Conservation (phyloP, 2,329 filamentous ascomycete species). For the Chrysoporthe deuterocubensis region DNA sequence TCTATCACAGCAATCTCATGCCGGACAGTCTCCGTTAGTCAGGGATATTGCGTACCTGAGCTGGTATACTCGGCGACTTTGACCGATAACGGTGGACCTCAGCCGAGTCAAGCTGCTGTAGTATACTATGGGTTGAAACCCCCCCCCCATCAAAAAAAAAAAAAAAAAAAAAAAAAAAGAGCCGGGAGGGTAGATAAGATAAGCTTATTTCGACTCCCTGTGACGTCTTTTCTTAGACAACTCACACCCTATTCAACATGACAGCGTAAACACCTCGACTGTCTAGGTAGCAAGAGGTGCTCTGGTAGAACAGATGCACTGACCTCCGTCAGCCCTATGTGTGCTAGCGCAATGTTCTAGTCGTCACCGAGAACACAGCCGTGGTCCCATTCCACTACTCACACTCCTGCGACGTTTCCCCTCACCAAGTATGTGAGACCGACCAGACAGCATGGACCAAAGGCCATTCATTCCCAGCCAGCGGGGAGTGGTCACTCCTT, state of each 20-base stretch:
- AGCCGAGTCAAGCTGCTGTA: slow-evolving; percentile 1
- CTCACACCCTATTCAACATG: background rate
- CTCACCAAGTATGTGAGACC: background rate
- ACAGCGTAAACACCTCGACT: background rate
- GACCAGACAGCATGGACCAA: too few relatives aligned
- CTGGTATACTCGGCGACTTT: slow-evolving; percentile 4
- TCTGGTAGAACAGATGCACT: background rate
- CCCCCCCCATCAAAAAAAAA: background rate
- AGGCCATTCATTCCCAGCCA: too few relatives aligned
- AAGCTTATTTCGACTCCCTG: slow-evolving; percentile 15
- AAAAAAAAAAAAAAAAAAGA: too few relatives aligned
- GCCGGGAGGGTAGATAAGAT: slow-evolving; percentile 7
- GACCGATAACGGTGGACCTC: slow-evolving; percentile 16
- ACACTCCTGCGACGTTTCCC: background rate
- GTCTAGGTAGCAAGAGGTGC: background rate
- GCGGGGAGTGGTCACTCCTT: too few relatives aligned
- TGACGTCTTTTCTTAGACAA: background rate
- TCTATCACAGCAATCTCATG: background rate
- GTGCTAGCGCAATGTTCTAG: background rate
- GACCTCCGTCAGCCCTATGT: background rate
- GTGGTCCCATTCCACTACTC: background rate
- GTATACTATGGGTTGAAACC: background rate
- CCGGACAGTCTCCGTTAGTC: background rate
- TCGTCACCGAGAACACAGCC: background rate
- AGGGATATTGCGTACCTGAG: slow-evolving; percentile 1